phyloP scores from a whole-genome alignment of 2,329 filamentous ascomycete genomes.

The Colletotrichum limetticola region DNA sequence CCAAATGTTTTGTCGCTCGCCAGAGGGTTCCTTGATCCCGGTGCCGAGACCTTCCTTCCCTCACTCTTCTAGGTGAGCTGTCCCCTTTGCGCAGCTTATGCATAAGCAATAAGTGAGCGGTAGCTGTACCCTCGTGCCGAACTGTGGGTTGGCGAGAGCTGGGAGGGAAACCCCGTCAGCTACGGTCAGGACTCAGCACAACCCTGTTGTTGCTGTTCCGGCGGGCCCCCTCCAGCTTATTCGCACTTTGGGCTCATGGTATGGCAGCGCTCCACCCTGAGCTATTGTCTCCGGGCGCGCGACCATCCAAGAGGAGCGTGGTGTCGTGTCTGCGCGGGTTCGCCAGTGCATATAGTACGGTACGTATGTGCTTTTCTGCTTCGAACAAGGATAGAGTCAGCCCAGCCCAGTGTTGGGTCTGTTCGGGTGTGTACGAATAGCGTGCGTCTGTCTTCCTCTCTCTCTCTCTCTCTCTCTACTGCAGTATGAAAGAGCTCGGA shows the following conservation, averaged over 20 bases:
- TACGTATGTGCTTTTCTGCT: background rate
- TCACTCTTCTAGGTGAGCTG: too few species aligned
- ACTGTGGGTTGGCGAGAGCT: background rate
- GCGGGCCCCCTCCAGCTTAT: constrained; percentile 18
- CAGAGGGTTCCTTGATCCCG: background rate
- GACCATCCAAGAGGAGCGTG: constrained; percentile 3
- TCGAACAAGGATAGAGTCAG: background rate
- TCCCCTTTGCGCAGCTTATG: background rate
- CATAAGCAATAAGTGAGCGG: background rate
- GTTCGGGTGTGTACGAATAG: constrained; percentile 3
- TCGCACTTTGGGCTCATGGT: constrained; percentile 16
- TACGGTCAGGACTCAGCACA: constrained; percentile 20
- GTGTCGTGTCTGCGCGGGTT: background rate
- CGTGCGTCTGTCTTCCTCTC: background rate
- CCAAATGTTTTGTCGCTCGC: background rate
- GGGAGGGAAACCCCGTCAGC: constrained; percentile 5
- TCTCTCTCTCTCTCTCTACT: background rate
- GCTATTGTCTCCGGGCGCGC: constrained; percentile 19
- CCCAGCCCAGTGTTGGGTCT: background rate
- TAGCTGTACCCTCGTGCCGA: background rate
- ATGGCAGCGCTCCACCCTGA: constrained; percentile 19
- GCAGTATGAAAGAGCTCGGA: background rate
- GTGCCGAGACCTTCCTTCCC: background rate
- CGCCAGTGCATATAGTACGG: background rate
- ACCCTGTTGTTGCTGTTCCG: constrained; percentile 11